Evolutionary conservation across 305 asterid genomes (phyloP).

Genomic region (Ilex paraguariensis): DNA sequence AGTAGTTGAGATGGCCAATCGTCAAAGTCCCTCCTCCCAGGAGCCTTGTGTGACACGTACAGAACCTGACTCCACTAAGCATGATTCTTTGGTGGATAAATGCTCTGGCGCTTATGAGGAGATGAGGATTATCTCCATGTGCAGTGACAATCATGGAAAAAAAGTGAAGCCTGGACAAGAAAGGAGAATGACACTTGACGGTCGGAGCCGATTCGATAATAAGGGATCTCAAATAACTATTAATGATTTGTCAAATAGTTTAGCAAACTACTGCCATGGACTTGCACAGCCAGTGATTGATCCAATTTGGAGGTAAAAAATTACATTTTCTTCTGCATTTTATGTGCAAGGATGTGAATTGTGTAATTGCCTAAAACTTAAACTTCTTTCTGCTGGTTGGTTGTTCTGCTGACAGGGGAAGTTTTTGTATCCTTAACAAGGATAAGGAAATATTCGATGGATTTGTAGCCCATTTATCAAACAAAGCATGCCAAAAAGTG

Average conservation of each 20-base stretch:
- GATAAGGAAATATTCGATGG: constrained; percentile 11
- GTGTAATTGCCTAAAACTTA: neutral
- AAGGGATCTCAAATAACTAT: constrained; percentile 7
- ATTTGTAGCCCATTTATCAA: constrained; percentile 39
- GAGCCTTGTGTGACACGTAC: neutral
- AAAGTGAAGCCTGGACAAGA: neutral
- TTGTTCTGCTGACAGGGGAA: constrained; percentile 35
- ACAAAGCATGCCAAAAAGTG: constrained; percentile 28
- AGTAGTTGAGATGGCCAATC: neutral
- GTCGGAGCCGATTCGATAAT: constrained; percentile 2
- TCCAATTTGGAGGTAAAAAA: constrained; percentile 71
- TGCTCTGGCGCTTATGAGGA: neutral
- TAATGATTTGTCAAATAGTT: constrained; percentile 1
- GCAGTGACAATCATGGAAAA: neutral
- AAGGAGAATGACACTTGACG: constrained; percentile 3
- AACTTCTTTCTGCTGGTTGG: constrained; percentile 6
- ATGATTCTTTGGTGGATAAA: neutral
- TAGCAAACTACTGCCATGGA: constrained; percentile 2
- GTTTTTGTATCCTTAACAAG: constrained; percentile 19
- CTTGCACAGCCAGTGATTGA: constrained; percentile 34
- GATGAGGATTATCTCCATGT: neutral
- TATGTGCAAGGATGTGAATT: neutral
- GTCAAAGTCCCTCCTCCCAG: neutral
- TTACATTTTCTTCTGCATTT: neutral
- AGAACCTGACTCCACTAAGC: neutral